A percentile compares a stretch with the other conserved stretches of the same genome.
Conservation (phyloP, 257 asterid species). For the Lavandula angustifolia region DNA sequence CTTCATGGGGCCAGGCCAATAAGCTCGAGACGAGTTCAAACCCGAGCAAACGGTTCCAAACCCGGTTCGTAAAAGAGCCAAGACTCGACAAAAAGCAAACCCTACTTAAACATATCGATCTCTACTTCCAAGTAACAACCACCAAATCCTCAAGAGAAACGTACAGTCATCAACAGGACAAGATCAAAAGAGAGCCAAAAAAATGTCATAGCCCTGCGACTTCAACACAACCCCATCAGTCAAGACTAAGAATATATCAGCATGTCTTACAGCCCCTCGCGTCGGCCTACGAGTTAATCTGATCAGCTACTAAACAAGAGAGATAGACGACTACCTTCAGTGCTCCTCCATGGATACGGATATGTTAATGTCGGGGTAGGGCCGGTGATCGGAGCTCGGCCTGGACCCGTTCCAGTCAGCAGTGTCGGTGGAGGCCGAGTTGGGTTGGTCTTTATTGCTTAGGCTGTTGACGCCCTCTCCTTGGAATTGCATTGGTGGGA, state of each 20-base stretch:
- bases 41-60: too few species aligned
- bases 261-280: slow-evolving; percentile 30
- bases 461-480: slow-evolving; percentile 50
- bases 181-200: slow-evolving; percentile 1
- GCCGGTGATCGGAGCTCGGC: slow-evolving; percentile 51
- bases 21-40: too few species aligned
- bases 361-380: slow-evolving; percentile 75
- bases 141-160: neutral
- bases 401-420: slow-evolving; percentile 60
- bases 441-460: slow-evolving; percentile 47
- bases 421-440: slow-evolving; percentile 58
- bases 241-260: slow-evolving; percentile 34
- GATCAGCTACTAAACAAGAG: slow-evolving; percentile 21
- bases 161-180: neutral
- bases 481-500: slow-evolving; percentile 47
- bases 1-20: too few species aligned
- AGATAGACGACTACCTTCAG: slow-evolving; percentile 20
- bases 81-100: too few species aligned
- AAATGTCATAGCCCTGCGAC: slow-evolving; percentile 3
- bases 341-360: slow-evolving; percentile 59
- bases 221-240: slow-evolving; percentile 22
- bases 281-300: slow-evolving; percentile 32
- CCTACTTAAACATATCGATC: too few species aligned
- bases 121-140: neutral
- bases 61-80: too few species aligned